Evolutionary conservation across 257 asterid species (phyloP).

Genomic region (Asclepias syriaca): DNA sequence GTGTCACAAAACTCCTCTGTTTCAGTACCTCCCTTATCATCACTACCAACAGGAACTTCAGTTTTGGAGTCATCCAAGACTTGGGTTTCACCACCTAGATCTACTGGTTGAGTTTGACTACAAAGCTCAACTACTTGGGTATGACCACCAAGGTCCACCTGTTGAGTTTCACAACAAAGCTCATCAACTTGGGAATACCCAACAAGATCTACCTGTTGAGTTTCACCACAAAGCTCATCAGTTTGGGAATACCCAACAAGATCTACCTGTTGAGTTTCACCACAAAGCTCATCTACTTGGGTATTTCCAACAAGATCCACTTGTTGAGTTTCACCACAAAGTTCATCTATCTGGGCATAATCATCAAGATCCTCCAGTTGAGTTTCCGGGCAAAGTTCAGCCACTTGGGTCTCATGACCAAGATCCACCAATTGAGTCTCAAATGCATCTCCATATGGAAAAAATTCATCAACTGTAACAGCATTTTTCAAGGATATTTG

Average conservation of each 20-base stretch:
- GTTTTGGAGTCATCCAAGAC: conserved; percentile 28
- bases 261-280: conserved; percentile 4
- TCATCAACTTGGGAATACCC: conserved; percentile 29
- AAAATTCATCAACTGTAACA: conserved; percentile 42
- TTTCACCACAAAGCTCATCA: conserved; percentile 16
- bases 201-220: conserved; percentile 19
- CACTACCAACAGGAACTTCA: conserved; percentile 33
- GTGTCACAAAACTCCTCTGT: conserved; percentile 44
- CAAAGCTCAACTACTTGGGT: conserved; percentile 24
- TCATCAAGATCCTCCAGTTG: conserved; percentile 22
- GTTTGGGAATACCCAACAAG: conserved; percentile 28
- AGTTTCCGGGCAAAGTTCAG: conserved; percentile 23
- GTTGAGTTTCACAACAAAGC: conserved; percentile 17
- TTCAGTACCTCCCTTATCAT: conserved; percentile 29
- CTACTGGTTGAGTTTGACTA: conserved; percentile 14
- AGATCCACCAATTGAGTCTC: conserved; percentile 40
- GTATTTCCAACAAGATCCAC: conserved; percentile 28
- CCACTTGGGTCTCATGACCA: conserved; percentile 20
- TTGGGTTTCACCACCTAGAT: conserved; percentile 52
- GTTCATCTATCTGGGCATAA: conserved; percentile 28
- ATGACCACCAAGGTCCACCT: conserved; percentile 19
- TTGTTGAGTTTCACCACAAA: conserved; percentile 20
- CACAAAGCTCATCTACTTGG: conserved; percentile 15
- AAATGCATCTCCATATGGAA: conserved; percentile 43
- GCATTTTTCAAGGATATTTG: conserved; percentile 22